Conservation (phyloP, 1,284 basidiomycete species). For the Ceratobasidium sp. region DNA sequence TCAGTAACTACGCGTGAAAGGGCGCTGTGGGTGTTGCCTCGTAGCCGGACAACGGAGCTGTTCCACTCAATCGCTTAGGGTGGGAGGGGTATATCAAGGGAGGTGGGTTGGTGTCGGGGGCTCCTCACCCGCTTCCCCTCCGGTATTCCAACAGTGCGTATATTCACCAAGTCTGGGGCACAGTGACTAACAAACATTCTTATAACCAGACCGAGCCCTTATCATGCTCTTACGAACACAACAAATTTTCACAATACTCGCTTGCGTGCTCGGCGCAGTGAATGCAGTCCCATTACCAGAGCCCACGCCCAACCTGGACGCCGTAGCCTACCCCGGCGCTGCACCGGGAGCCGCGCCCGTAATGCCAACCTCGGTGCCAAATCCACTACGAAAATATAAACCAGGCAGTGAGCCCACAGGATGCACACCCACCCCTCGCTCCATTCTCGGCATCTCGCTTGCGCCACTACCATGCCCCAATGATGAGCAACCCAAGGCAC, state of each 20-base stretch:
- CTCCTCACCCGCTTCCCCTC: neutral
- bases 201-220: neutral
- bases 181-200: neutral
- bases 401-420: neutral
- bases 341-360: neutral
- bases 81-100: slow-evolving; percentile 11
- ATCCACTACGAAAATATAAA: neutral
- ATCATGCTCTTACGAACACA: neutral
- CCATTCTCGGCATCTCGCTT: neutral
- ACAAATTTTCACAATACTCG: neutral
- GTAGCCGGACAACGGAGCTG: neutral
- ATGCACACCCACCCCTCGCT: neutral
- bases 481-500: slow-evolving; percentile 12
- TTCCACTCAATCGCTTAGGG: slow-evolving; percentile 1
- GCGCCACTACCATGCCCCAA: neutral
- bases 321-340: too few relatives aligned
- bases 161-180: neutral
- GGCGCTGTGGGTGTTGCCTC: slow-evolving; percentile 2
- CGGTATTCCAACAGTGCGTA: neutral
- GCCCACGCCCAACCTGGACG: neutral
- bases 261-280: neutral
- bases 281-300: slow-evolving; percentile 1
- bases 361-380: neutral
- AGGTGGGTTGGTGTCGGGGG: neutral
- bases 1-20: slow-evolving; percentile 1